These are phyloP conservation scores for Trichoderma simmonsii DNA, from an alignment of 2,329 filamentous ascomycete genomes.

Conservation along the genomic window DNA sequence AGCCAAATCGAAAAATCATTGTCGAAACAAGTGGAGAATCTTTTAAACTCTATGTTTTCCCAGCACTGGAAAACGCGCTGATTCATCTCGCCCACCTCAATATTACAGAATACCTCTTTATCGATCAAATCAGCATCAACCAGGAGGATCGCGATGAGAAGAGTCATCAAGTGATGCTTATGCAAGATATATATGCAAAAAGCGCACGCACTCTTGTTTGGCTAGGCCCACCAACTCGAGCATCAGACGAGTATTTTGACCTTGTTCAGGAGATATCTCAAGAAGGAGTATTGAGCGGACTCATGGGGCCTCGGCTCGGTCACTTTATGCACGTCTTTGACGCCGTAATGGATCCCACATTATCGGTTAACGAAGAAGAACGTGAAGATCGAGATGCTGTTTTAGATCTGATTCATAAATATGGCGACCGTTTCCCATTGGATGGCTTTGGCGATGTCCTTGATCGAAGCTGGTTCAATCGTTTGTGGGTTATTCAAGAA, in stretches of 20 bases:
- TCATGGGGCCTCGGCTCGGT: slow-evolving; percentile 26
- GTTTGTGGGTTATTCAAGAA: slow-evolving; percentile 37
- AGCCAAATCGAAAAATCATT: slow-evolving; percentile 27
- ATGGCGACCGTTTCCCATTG: slow-evolving; percentile 27
- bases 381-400: slow-evolving; percentile 30
- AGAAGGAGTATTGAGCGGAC: slow-evolving; percentile 24
- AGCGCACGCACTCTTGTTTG: slow-evolving; percentile 28
- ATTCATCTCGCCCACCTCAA: slow-evolving; percentile 21
- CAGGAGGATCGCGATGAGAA: slow-evolving; percentile 27
- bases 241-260: slow-evolving; percentile 25
- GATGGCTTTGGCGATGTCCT: slow-evolving; percentile 29
- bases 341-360: slow-evolving; percentile 28
- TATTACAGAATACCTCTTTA: slow-evolving; percentile 25
- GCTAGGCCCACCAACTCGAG: slow-evolving; percentile 27
- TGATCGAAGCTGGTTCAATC: slow-evolving; percentile 30
- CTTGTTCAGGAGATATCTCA: slow-evolving; percentile 20
- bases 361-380: slow-evolving; percentile 21
- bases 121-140: slow-evolving; percentile 35
- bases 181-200: slow-evolving; percentile 30
- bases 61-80: slow-evolving; percentile 31
- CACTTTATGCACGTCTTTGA: slow-evolving; percentile 29
- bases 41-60: slow-evolving; percentile 26
- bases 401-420: slow-evolving; percentile 24
- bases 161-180: slow-evolving; percentile 28
- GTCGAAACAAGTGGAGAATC: slow-evolving; percentile 23